phyloP scores from a whole-genome alignment of 129 eudicot genomes.

The Flaveria trinervia region DNA sequence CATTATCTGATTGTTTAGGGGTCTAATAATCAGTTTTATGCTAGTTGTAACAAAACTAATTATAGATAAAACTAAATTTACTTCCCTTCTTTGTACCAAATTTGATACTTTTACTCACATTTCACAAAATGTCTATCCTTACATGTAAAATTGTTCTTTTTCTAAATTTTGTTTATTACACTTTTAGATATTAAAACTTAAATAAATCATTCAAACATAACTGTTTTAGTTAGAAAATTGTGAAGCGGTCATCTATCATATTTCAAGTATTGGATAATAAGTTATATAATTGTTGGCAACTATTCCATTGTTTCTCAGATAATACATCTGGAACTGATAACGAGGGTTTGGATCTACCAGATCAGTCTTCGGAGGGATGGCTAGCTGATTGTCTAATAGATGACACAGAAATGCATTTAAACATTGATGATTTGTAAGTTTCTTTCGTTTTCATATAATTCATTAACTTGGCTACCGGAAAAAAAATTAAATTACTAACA shows the following conservation, averaged over 20 bases:
- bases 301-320: conserved; percentile 38
- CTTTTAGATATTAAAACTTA: neutral
- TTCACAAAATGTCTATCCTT: neutral
- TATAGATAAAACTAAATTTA: too few species aligned
- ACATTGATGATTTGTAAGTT: conserved; percentile 64
- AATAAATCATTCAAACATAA: neutral
- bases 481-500: conserved; percentile 29
- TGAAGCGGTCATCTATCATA: neutral
- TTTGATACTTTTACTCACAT: neutral
- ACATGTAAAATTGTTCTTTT: neutral
- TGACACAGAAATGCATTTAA: conserved; percentile 60
- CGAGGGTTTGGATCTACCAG: conserved; percentile 39
- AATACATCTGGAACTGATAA: conserved; percentile 52
- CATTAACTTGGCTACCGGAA: conserved; percentile 8
- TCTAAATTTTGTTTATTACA: neutral
- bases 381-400: conserved; percentile 68
- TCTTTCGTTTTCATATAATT: conserved; percentile 14
- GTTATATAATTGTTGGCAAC: neutral
- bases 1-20: neutral
- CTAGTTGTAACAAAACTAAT: neutral
- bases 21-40: neutral
- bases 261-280: conserved; percentile 8
- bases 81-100: neutral
- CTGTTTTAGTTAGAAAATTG: neutral
- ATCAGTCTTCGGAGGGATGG: conserved; percentile 77